Conservation (phyloP, 2,329 filamentous ascomycete genomes). For the Talaromyces rugulosus region DNA sequence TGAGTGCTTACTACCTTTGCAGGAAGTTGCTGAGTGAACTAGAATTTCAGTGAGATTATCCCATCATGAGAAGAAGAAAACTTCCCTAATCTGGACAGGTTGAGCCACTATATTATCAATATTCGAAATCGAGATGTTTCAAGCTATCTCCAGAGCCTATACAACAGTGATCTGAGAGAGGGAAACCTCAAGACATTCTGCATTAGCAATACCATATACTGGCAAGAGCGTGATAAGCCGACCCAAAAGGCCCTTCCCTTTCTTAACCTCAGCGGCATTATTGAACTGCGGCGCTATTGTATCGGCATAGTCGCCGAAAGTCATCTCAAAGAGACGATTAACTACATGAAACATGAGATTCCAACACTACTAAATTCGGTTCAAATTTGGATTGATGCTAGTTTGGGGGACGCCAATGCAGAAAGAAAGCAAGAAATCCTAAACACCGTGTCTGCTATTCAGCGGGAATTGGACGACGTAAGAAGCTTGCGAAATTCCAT, state of each 20-base stretch:
- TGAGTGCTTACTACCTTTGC: neutral
- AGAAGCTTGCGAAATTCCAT: neutral
- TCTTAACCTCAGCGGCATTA: constrained; percentile 3
- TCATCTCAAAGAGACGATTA: neutral
- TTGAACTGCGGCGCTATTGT: constrained; percentile 8
- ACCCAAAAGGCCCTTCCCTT: constrained; percentile 3
- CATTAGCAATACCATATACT: constrained; percentile 6
- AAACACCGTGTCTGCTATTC: neutral
- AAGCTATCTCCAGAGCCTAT: neutral
- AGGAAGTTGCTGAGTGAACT: neutral
- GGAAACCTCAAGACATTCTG: constrained; percentile 3
- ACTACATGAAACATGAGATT: constrained; percentile 4
- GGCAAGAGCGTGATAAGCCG: neutral
- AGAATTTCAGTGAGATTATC: constrained; percentile 4
- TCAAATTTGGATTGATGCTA: constrained; percentile 6
- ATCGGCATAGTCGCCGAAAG: constrained; percentile 6
- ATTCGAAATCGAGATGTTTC: neutral
- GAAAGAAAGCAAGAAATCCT: constrained; percentile 3
- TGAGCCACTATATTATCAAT: constrained; percentile 1
- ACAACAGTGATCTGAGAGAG: neutral
- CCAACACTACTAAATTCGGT: constrained; percentile 3
- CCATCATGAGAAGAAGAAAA: neutral
- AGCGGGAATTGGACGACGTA: constrained; percentile 5
- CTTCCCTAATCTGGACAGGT: neutral
- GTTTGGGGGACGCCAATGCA: constrained; percentile 4